Percentiles rank a stretch among this genome's conserved stretches.
Evolutionary conservation across 140 eudicot genomes (phyloP).

Genomic region (Anethum foeniculum): DNA sequence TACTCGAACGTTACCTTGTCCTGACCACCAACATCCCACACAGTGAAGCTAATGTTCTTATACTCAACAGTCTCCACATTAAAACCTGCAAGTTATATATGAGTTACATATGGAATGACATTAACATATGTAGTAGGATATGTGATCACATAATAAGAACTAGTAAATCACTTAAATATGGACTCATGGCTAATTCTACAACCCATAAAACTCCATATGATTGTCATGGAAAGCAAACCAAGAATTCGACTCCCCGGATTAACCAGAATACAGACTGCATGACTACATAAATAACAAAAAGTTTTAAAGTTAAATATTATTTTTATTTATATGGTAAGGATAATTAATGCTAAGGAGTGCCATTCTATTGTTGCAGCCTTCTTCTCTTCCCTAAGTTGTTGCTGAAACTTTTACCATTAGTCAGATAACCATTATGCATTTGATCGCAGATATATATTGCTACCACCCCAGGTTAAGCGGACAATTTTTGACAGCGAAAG

Average conservation of each 20-base stretch:
- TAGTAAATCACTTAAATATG: neutral
- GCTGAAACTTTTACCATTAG: neutral
- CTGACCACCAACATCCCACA: constrained; percentile 59
- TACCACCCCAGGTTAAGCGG: neutral
- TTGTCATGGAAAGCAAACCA: neutral
- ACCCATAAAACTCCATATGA: neutral
- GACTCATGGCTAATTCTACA: neutral
- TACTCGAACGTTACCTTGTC: constrained; percentile 32
- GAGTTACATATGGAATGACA: constrained; percentile 1
- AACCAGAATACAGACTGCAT: neutral
- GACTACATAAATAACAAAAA: neutral
- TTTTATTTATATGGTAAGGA: neutral
- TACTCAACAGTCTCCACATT: constrained; percentile 46
- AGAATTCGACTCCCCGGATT: neutral
- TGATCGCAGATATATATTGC: neutral
- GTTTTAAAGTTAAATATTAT: neutral
- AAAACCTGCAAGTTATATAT: constrained; percentile 22
- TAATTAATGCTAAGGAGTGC: too few species aligned
- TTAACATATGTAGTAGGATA: neutral
- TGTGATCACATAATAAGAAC: neutral
- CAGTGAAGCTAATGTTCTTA: constrained; percentile 54
- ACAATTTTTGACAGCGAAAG: neutral
- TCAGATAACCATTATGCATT: neutral
- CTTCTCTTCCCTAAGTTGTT: neutral
- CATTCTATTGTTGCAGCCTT: neutral